A percentile compares a stretch with the other conserved stretches of the same genome.
phyloP scores from a whole-genome alignment of 2,329 filamentous ascomycete genomes.

The Arachnomyces sp. region DNA sequence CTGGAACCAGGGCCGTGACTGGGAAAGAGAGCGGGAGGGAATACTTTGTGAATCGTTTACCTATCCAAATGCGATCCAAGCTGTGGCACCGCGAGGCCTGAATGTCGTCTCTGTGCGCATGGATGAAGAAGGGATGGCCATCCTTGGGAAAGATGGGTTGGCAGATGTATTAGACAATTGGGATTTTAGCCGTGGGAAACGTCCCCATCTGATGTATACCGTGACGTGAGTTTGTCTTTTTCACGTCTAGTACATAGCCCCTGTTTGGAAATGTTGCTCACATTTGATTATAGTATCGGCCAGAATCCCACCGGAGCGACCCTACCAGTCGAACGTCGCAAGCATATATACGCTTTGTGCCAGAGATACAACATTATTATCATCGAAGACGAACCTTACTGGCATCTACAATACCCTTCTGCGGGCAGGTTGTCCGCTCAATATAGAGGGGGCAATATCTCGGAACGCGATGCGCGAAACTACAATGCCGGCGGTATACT shows the following conservation, averaged over 20 bases:
- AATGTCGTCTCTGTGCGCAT: conserved; percentile 67
- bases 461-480: conserved; percentile 12
- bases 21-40: conserved; percentile 62
- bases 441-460: conserved; percentile 18
- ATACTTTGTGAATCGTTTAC: conserved; percentile 72
- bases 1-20: conserved; percentile 64
- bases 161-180: conserved; percentile 74
- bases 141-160: conserved; percentile 63
- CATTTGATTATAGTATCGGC: conserved; percentile 53
- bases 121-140: conserved; percentile 73
- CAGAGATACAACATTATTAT: conserved; percentile 83
- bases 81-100: conserved; percentile 59
- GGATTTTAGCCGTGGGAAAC: conserved; percentile 65
- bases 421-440: conserved; percentile 42
- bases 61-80: conserved; percentile 69
- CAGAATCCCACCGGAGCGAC: conserved; percentile 82
- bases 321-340: conserved; percentile 64
- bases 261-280: conserved; percentile 10
- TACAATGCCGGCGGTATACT: conserved; percentile 42
- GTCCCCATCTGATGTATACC: conserved; percentile 81
- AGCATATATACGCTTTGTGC: conserved; percentile 72
- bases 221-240: conserved; percentile 60
- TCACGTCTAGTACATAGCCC: background rate
- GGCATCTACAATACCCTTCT: conserved; percentile 84
- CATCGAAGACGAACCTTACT: conserved; percentile 91